Evolutionary conservation across 176 grass and related monocot species (phyloP).

Genomic region (Elymus sibiricus): DNA sequence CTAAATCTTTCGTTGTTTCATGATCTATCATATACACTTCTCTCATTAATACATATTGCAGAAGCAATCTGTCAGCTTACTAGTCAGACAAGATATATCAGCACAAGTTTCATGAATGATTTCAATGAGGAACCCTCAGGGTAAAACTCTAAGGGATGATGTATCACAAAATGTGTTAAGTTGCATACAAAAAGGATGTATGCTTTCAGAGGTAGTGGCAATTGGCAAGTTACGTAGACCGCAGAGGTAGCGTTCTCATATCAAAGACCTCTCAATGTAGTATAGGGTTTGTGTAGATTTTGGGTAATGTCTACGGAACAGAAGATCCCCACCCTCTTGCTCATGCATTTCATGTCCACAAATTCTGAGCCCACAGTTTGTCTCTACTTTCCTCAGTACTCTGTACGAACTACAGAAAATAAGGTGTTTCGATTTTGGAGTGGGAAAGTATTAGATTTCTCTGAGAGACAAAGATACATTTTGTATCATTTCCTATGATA

Average conservation of each 20-base stretch:
- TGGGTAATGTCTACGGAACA: neutral
- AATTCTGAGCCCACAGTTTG: neutral
- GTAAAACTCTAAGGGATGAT: neutral
- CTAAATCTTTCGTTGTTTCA: neutral
- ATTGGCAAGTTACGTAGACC: neutral
- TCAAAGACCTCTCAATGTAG: neutral
- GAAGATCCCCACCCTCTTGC: neutral
- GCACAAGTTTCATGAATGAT: conserved; percentile 1
- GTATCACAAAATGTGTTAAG: neutral
- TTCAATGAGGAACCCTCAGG: neutral
- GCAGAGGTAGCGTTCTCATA: neutral
- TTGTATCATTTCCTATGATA: neutral
- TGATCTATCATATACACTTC: neutral
- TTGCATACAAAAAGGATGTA: neutral
- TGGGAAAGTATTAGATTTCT: neutral
- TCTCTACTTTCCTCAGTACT: neutral
- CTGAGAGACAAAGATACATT: neutral
- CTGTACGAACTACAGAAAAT: neutral
- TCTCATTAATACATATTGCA: neutral
- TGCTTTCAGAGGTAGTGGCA: neutral
- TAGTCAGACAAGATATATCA: neutral
- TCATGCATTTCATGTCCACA: neutral
- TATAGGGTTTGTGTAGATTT: neutral
- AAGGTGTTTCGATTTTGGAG: neutral
- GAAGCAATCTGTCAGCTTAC: neutral